Evolutionary conservation across 805 yeast genomes (phyloP), one percentile per base, ranked within the genome.

Genomic region (Pichia californica): DNA sequence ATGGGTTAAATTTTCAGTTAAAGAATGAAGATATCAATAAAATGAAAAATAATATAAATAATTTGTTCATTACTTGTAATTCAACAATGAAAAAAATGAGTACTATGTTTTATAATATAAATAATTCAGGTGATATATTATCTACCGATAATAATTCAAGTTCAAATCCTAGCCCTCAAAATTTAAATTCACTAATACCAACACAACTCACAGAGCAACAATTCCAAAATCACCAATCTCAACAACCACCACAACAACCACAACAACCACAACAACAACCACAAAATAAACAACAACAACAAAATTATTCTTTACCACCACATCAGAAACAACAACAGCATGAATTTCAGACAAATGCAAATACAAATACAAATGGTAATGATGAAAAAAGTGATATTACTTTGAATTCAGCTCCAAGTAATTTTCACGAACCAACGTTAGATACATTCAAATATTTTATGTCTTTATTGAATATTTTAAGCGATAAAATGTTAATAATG

Each of bases 401-500:
- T 21, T 21, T 21, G 8, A 21, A 21, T 21, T 21, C 25, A 21
- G 25, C 25, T 21, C 25, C 25, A 13, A 26, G 37, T 3, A 30
- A 15, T 30, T 4, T 29, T 15, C 29, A 43, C 25, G 16, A 10
- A 18, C 18, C 25, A 8, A 30, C 38, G 9, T 31, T 21, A 1
- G 28, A 31, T 20, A 33, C 30, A 4, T 30, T 34, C 19, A 29
- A 34, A 10, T 46, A 38, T 33, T 49, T 38, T 18, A 41, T 41
- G 19, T 40, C 38, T 16, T 34, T 44, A 9, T 68, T 56, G 61
- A 76, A 52, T 61, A 66, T 79, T 21, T 71, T 74, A 54, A 77
- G 77, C 35, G 84, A 78, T 54, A 64, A 81, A 42, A 77, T 80
- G 1, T 65, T 53, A 47, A 69, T 58, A 44, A 69, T 62, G 58